Evolutionary conservation across 31 red algal species (phyloP).

Genomic region (Odonthalia washingtoniensis): DNA sequence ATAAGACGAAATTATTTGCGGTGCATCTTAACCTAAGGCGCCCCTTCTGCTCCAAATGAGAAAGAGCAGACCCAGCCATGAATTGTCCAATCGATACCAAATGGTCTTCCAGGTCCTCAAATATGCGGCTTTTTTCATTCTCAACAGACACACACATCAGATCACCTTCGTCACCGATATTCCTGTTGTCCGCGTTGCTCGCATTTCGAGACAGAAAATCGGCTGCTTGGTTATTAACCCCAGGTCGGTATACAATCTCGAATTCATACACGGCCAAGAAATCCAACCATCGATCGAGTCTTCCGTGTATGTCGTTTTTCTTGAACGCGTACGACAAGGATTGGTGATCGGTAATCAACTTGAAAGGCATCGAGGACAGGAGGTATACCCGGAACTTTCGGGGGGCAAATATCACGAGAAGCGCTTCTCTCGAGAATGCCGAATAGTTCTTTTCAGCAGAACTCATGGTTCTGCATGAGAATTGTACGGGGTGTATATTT

Average conservation of each 20-base stretch:
- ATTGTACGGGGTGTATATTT: slow-evolving; percentile 5
- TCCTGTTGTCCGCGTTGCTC: not conserved
- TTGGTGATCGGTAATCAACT: not conserved
- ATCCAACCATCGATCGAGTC: slow-evolving; percentile 10
- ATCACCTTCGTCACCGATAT: no score
- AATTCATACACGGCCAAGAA: slow-evolving; percentile 6
- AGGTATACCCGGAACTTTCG: slow-evolving; percentile 15
- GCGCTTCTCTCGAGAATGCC: not conserved
- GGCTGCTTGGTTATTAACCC: not conserved
- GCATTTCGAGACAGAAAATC: not conserved
- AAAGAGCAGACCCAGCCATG: not conserved
- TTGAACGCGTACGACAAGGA: not conserved
- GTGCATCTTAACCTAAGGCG: not conserved
- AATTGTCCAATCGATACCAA: not conserved
- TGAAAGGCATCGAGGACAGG: not conserved
- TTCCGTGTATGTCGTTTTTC: not conserved
- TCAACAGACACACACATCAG: no score
- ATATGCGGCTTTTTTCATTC: no score
- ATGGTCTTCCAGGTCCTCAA: no score
- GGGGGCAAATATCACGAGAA: not conserved
- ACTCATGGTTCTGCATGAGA: not conserved
- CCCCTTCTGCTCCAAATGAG: not conserved
- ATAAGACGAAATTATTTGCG: not conserved
- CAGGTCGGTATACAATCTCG: not conserved
- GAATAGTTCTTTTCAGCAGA: not conserved